phyloP scores from a whole-genome alignment of 306 rosid genomes.

The Pyrus betulifolia region DNA sequence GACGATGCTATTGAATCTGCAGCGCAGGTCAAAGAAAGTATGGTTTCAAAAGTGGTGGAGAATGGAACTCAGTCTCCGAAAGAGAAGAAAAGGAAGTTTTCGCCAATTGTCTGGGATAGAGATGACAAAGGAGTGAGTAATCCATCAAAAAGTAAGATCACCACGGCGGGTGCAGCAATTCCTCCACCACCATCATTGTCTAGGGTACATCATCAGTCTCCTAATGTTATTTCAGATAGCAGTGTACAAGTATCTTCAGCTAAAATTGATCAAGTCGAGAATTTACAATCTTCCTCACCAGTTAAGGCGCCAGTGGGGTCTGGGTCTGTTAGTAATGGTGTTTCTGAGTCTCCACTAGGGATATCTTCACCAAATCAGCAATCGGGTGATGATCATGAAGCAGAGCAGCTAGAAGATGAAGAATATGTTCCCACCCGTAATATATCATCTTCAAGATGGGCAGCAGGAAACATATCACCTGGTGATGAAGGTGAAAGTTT shows the following conservation, averaged over 20 bases:
- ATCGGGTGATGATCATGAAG: slow-evolving; percentile 32
- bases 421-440: slow-evolving; percentile 61
- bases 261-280: slow-evolving; percentile 19
- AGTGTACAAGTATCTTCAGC: slow-evolving; percentile 37
- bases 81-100: slow-evolving; percentile 82
- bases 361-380: slow-evolving; percentile 30
- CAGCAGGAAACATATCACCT: slow-evolving; percentile 77
- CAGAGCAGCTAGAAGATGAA: slow-evolving; percentile 56
- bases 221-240: slow-evolving; percentile 28
- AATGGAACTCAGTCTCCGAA: slow-evolving; percentile 35
- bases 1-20: slow-evolving; percentile 75
- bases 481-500: slow-evolving; percentile 81
- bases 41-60: slow-evolving; percentile 28
- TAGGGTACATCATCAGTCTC: slow-evolving; percentile 40
- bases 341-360: slow-evolving; percentile 22
- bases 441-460: slow-evolving; percentile 97
- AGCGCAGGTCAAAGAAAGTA: slow-evolving; percentile 26
- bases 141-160: slow-evolving; percentile 36
- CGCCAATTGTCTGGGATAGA: slow-evolving; percentile 90
- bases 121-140: slow-evolving; percentile 52
- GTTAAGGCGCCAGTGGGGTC: slow-evolving; percentile 18
- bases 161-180: slow-evolving; percentile 23
- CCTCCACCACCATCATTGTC: slow-evolving; percentile 50
- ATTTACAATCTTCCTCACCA: slow-evolving; percentile 18
- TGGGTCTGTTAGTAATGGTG: slow-evolving; percentile 15